A percentile compares a stretch with the other conserved stretches of the same genome.
phyloP scores from a whole-genome alignment of 2,329 filamentous ascomycete genomes.

The Shiraia sp. region DNA sequence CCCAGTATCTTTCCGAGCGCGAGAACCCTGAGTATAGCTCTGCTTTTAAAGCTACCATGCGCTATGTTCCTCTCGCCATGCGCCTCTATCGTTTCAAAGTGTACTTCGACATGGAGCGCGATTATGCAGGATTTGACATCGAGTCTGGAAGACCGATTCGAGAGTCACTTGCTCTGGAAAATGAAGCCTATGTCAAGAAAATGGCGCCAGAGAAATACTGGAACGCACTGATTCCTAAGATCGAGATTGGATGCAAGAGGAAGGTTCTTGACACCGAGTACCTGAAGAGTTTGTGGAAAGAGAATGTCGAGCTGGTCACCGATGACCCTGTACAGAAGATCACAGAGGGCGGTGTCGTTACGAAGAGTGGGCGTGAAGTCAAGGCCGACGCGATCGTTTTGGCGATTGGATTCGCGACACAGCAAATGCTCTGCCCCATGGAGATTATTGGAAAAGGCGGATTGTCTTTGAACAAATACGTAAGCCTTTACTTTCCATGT shows the following conservation, averaged over 20 bases:
- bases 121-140: constrained; percentile 50
- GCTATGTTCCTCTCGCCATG: constrained; percentile 52
- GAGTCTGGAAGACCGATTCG: constrained; percentile 45
- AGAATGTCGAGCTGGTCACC: constrained; percentile 49
- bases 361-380: constrained; percentile 44
- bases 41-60: constrained; percentile 52
- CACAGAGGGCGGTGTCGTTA: constrained; percentile 44
- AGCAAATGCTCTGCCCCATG: constrained; percentile 53
- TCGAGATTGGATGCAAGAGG: constrained; percentile 54
- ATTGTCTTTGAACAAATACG: constrained; percentile 44
- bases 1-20: constrained; percentile 55
- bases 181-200: constrained; percentile 49
- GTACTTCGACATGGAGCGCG: constrained; percentile 50
- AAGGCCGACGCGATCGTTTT: constrained; percentile 54
- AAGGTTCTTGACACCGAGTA: constrained; percentile 55
- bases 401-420: constrained; percentile 56
- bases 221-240: constrained; percentile 49
- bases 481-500: too few species aligned
- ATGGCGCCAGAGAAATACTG: constrained; percentile 51
- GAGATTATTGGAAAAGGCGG: constrained; percentile 51
- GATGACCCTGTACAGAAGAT: constrained; percentile 49
- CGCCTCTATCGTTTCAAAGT: constrained; percentile 49
- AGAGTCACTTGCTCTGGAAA: constrained; percentile 41
- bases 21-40: constrained; percentile 47
- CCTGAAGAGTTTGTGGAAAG: constrained; percentile 47